Conservation (phyloP, 345 rosid species). For the Pugionium cornutum region DNA sequence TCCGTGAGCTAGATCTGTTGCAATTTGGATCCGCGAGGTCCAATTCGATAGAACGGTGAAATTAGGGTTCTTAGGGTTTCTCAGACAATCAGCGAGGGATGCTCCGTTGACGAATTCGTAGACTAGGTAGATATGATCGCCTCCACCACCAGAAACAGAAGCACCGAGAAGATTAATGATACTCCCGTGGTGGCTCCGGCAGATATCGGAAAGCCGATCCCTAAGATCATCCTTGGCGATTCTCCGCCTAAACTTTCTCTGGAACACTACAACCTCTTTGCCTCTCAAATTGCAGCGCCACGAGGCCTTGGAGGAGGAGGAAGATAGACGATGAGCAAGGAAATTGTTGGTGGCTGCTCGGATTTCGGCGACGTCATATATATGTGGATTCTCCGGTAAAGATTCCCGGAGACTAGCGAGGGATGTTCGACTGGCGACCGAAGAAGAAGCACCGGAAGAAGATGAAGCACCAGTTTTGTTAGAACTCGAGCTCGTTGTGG, state of each 20-base stretch:
- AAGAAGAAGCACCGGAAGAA: constrained; percentile 35
- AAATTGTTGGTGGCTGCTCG: constrained; percentile 89
- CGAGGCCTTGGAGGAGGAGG: constrained; percentile 61
- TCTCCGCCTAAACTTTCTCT: constrained; percentile 67
- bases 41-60: constrained; percentile 74
- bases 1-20: constrained; percentile 76
- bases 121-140: constrained; percentile 69
- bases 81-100: constrained; percentile 62
- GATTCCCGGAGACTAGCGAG: constrained; percentile 67
- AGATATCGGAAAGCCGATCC: constrained; percentile 55
- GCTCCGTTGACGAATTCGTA: constrained; percentile 70
- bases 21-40: constrained; percentile 84
- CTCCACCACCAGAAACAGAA: constrained; percentile 44
- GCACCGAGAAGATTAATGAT: constrained; percentile 73
- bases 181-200: constrained; percentile 74
- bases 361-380: constrained; percentile 77
- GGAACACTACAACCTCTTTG: constrained; percentile 62
- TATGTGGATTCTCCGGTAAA: constrained; percentile 66
- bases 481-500: constrained; percentile 21
- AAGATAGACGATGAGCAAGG: constrained; percentile 61
- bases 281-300: constrained; percentile 82
- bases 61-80: constrained; percentile 60
- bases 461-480: constrained; percentile 34
- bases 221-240: constrained; percentile 44
- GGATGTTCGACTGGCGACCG: constrained; percentile 47